Base-by-base conservation (phyloP, 345 rosid species). In the Camelina sativa region DNA sequence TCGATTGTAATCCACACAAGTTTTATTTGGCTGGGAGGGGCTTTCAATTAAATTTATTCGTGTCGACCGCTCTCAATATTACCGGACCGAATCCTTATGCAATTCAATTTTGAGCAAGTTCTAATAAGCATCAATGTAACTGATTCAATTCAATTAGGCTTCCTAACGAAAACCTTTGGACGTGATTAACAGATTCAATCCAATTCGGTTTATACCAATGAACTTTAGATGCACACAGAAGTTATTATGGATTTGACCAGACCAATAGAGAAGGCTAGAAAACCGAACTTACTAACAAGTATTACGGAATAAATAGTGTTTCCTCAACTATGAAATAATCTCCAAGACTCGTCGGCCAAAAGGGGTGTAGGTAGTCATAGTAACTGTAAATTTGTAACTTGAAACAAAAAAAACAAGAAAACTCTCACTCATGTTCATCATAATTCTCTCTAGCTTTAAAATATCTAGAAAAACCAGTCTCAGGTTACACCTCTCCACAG, bases 1-100 rank as follows among this genome's bases (percentile, higher is more conserved):
- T 53, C 23, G n/a, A 50, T 38, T 71, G 30, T 65, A 16, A 25
- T 48, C 80, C 80, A 77, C 80, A 52, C 80, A 52, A 77, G 41
- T 71, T 77, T 71, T 65, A 58, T 58, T 59, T 65, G 80, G 80
- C 57, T 71, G 20, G 65, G 38, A 65, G 41, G 40, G 28, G 8
- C 19, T 25, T 66, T 12, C 40, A 32, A 8, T 19, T 46, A 19
- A 15, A 43, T 2, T 11, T 6, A 34, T 22, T 3, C 41, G 5
- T 6, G 25, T 17, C 58, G 28, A 72, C 62, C 38, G 22, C 32
- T 72, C 67, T 61, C 62, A 20, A 32, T 38, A 23, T 3, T 10
- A 23, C 41, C 53, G 53, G 12, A 54, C 53, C 52, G 34, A 23
- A 35, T 66, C 51, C 30, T 25, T 25, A 25, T 25, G 28, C 28